phyloP scores from a whole-genome alignment of 2,329 filamentous ascomycete species.

The Botrytis paeoniae region DNA sequence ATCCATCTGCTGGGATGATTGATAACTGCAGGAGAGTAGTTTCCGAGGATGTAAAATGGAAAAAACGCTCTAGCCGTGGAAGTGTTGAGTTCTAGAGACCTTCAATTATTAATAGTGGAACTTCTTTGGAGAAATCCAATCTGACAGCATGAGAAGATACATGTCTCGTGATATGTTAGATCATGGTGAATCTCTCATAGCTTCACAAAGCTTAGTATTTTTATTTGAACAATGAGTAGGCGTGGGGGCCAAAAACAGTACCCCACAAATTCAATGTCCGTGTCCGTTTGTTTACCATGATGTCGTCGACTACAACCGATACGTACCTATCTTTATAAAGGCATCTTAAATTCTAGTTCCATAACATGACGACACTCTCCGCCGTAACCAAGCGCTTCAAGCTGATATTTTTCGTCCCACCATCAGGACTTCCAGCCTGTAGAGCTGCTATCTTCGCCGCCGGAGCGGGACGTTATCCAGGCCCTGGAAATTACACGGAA shows the following conservation, averaged over 20 bases:
- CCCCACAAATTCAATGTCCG: neutral
- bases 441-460: slow-evolving; percentile 55
- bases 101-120: neutral
- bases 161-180: neutral
- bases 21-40: neutral
- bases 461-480: slow-evolving; percentile 50
- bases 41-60: no score
- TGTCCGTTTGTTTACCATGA: neutral
- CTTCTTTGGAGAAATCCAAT: neutral
- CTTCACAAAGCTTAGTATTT: neutral
- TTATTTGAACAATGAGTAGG: neutral
- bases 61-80: no score
- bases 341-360: neutral
- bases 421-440: slow-evolving; percentile 42
- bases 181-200: neutral
- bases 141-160: neutral
- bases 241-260: neutral
- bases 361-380: neutral
- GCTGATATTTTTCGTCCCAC: slow-evolving; percentile 52
- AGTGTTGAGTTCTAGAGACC: neutral
- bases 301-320: neutral
- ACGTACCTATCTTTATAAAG: neutral
- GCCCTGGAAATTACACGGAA: slow-evolving; percentile 52
- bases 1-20: neutral
- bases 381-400: slow-evolving; percentile 24